Evolutionary conservation across 495 filamentous ascomycete species (phyloP).

Genomic region (Tuber brumale): DNA sequence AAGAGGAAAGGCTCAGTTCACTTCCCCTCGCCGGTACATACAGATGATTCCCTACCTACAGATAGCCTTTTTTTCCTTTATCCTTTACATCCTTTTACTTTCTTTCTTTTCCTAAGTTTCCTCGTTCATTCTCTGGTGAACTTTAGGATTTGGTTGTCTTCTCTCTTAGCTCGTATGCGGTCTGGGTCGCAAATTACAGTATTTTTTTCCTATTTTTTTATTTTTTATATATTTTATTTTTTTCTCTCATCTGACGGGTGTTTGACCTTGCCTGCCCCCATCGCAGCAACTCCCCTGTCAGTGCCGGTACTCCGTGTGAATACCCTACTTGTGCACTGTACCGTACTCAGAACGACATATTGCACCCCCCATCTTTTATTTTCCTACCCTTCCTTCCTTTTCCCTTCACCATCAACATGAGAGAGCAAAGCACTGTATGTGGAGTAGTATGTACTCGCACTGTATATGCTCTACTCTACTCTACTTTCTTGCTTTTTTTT

Average conservation of each 20-base stretch:
- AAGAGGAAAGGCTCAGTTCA: constrained; percentile 5
- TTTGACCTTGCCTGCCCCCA: constrained; percentile 25
- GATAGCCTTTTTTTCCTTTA: constrained; percentile 21
- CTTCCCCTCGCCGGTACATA: not conserved
- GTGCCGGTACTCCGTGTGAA: not conserved
- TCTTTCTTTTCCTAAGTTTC: constrained; percentile 7
- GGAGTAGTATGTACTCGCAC: not conserved
- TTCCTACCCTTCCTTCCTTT: constrained; percentile 5
- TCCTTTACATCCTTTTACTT: not conserved
- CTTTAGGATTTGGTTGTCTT: not conserved
- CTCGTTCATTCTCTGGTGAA: constrained; percentile 4
- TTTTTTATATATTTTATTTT: not conserved
- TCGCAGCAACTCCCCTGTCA: constrained; percentile 25
- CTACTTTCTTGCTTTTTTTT: constrained; percentile 2
- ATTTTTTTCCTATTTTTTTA: not conserved
- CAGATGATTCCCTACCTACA: not conserved
- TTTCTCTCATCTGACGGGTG: constrained; percentile 11
- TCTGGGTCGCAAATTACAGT: constrained; percentile 17
- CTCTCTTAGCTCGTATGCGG: constrained; percentile 11
- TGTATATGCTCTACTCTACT: not conserved
- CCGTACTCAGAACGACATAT: too few species aligned
- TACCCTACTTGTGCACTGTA: not conserved
- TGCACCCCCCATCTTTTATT: not conserved
- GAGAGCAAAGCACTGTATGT: constrained; percentile 15
- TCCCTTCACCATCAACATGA: not conserved